A percentile compares a stretch with the other conserved stretches of the same genome.
Conservation (phyloP, 2,329 filamentous ascomycete species). For the Calycina herbarum region DNA sequence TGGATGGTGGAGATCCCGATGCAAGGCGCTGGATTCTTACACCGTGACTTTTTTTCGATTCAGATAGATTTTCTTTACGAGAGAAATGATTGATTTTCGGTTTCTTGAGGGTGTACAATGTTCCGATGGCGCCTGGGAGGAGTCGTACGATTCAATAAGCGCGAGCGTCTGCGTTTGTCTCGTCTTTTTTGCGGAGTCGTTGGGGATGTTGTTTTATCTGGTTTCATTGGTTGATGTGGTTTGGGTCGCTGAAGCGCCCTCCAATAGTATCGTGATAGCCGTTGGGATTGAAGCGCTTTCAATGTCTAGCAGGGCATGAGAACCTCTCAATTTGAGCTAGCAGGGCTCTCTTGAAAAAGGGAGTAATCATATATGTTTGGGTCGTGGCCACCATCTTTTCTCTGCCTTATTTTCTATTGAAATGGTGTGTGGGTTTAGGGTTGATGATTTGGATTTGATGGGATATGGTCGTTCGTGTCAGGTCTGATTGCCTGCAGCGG, state of each 20-base stretch:
- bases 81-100: background rate
- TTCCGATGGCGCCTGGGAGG: background rate
- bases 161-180: slow-evolving; percentile 2
- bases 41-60: background rate
- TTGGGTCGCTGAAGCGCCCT: background rate
- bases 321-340: background rate
- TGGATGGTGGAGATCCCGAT: background rate
- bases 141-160: background rate
- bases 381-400: background rate
- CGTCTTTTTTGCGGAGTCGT: background rate
- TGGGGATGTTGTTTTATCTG: background rate
- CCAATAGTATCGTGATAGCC: background rate
- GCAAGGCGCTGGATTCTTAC: background rate
- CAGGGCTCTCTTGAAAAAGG: background rate
- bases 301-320: background rate
- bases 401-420: background rate
- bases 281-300: background rate
- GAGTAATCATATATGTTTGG: background rate
- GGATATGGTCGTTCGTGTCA: no score
- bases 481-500: no score
- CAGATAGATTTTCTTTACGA: background rate
- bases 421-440: background rate
- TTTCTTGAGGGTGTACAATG: background rate
- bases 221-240: background rate
- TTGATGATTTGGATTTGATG: background rate